Conservation (phyloP, 306 rosid species). For the Dalbergia oliveri region DNA sequence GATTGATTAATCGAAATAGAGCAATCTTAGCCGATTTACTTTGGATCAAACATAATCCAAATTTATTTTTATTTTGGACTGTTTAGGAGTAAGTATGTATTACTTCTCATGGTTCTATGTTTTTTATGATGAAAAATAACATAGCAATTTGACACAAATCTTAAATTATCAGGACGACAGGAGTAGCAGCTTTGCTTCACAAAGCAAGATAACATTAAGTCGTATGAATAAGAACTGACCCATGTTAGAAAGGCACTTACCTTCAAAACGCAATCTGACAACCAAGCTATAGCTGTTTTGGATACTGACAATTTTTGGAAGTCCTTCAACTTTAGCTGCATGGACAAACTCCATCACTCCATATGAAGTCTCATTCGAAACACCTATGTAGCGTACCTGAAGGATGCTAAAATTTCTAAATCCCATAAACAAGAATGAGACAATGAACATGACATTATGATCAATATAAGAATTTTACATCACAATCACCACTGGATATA, state of each 20-base stretch:
- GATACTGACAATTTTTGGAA: constrained; percentile 92
- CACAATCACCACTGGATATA: background rate
- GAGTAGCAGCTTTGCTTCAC: constrained; percentile 25
- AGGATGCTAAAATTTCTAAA: constrained; percentile 41
- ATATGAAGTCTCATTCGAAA: constrained; percentile 95
- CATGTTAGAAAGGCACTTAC: constrained; percentile 47
- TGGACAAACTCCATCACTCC: constrained; percentile 96
- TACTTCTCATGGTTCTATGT: background rate
- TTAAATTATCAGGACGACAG: constrained; percentile 9
- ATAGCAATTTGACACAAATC: constrained; percentile 8
- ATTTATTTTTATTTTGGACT: constrained; percentile 4
- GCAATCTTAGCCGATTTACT: background rate
- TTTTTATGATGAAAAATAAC: background rate
- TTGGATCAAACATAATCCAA: no score
- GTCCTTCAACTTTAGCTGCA: constrained; percentile 83
- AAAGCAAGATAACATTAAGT: constrained; percentile 8
- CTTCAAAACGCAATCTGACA: constrained; percentile 72
- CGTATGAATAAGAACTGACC: constrained; percentile 1
- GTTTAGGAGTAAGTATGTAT: background rate
- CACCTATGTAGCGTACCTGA: constrained; percentile 88
- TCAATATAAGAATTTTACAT: constrained; percentile 9
- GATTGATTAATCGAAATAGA: no score
- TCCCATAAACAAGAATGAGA: constrained; percentile 32
- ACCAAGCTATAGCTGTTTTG: constrained; percentile 87
- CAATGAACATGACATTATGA: constrained; percentile 43